phyloP scores from a whole-genome alignment of 2,329 filamentous ascomycete species.

The Cladosporium cucumerinum region DNA sequence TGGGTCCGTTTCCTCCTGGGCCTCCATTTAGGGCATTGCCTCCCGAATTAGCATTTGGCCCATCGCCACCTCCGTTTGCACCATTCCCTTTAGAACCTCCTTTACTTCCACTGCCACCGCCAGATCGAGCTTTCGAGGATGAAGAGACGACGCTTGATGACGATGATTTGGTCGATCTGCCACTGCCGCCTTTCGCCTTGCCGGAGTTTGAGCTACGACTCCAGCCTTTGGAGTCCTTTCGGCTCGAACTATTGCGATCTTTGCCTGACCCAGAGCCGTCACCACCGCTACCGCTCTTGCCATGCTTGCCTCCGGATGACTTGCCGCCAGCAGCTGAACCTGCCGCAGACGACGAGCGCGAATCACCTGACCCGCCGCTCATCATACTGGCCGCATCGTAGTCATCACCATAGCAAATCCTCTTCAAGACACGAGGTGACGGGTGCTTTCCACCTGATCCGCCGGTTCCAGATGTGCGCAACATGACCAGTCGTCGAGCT shows the following conservation, averaged over 20 bases:
- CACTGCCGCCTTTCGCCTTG: neutral
- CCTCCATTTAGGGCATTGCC: neutral
- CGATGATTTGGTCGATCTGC: neutral
- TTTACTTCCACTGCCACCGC: neutral
- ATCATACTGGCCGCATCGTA: neutral
- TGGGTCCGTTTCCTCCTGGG: neutral
- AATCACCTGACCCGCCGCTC: neutral
- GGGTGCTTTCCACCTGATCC: neutral
- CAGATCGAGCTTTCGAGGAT: neutral
- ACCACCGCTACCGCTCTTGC: neutral
- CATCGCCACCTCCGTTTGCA: neutral
- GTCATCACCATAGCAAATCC: neutral
- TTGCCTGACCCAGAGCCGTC: neutral
- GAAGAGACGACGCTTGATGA: neutral
- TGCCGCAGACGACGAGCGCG: neutral
- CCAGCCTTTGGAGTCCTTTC: neutral
- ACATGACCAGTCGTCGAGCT: neutral
- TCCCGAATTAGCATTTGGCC: neutral
- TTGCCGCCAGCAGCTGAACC: neutral
- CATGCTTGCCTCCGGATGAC: neutral
- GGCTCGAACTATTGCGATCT: neutral
- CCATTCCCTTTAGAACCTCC: neutral
- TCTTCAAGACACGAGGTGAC: neutral
- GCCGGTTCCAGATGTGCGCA: neutral
- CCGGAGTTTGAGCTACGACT: constrained; percentile 1